Percentiles rank a stretch among this genome's conserved stretches.
Conservation (phyloP, 2,329 filamentous ascomycete species). For the Diaporthe aspalathi region DNA sequence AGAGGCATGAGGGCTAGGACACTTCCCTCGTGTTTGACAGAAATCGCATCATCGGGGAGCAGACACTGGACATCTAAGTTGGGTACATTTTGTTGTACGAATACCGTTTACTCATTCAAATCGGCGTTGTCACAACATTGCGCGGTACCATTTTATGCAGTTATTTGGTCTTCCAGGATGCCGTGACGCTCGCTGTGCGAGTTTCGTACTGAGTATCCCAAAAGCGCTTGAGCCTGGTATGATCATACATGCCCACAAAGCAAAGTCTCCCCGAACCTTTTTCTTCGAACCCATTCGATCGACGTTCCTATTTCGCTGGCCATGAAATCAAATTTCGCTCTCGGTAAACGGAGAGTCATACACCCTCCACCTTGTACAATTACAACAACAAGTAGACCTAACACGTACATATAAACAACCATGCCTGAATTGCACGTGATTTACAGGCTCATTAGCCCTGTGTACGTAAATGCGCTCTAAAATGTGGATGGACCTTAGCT, state of each 20-base stretch:
- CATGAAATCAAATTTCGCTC: too few species aligned
- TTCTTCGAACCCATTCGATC: too few species aligned
- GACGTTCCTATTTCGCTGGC: too few species aligned
- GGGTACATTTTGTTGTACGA: constrained; percentile 12
- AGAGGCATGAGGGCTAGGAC: background rate
- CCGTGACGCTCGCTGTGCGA: background rate
- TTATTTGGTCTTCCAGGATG: background rate
- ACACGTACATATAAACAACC: too few species aligned
- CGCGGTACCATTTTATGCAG: background rate
- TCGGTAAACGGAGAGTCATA: too few species aligned
- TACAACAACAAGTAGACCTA: too few species aligned
- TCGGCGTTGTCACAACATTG: constrained; percentile 4
- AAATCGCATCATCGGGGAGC: background rate
- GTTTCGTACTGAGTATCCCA: background rate
- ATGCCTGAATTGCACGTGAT: too few species aligned
- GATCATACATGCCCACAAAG: background rate
- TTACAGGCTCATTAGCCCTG: too few species aligned
- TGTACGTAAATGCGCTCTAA: too few species aligned
- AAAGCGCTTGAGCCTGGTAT: background rate
- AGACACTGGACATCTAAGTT: background rate
- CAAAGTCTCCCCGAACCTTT: too few species aligned
- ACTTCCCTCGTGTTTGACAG: background rate
- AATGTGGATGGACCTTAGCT: too few species aligned
- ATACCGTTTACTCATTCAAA: background rate
- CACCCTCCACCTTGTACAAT: too few species aligned